These are phyloP conservation scores for Scenedesmus sp. DNA, from an alignment of 163 green algal species.

Conservation along the genomic window DNA sequence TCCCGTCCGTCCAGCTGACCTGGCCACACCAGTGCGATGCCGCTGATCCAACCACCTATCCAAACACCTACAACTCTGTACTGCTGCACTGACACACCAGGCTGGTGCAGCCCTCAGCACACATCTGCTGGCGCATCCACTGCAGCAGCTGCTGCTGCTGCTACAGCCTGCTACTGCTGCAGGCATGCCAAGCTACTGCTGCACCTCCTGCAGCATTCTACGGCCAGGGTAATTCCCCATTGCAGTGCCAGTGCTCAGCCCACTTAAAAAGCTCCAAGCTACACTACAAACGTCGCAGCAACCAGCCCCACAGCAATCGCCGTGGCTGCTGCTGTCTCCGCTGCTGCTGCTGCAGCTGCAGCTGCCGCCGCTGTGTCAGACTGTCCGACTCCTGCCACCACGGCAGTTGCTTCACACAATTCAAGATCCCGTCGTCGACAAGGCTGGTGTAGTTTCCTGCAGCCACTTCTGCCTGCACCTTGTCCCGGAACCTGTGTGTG, in stretches of 20 bases:
- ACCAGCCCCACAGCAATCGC: neutral
- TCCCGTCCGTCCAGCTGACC: neutral
- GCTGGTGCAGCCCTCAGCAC: neutral
- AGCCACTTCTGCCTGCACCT: constrained; percentile 38
- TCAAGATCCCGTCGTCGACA: constrained; percentile 47
- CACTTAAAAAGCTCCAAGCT: neutral
- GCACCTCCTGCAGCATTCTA: neutral
- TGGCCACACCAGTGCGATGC: neutral
- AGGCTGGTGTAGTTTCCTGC: constrained; percentile 37
- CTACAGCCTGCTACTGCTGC: neutral
- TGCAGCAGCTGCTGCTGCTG: neutral
- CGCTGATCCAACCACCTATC: neutral
- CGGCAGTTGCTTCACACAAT: constrained; percentile 41
- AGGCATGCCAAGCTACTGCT: neutral
- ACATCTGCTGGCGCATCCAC: neutral
- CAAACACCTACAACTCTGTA: neutral
- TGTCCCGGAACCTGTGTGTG: constrained; percentile 55
- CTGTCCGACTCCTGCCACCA: constrained; percentile 50
- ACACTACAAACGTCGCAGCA: neutral
- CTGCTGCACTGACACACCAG: neutral
- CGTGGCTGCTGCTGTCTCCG: neutral
- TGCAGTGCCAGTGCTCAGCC: too few species aligned
- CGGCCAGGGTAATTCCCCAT: too few species aligned
- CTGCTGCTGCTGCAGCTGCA: constrained; percentile 6
- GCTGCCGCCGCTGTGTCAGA: neutral